Conservation (phyloP, 768 basidiomycete species). For the Kwoniella dendrophila region DNA sequence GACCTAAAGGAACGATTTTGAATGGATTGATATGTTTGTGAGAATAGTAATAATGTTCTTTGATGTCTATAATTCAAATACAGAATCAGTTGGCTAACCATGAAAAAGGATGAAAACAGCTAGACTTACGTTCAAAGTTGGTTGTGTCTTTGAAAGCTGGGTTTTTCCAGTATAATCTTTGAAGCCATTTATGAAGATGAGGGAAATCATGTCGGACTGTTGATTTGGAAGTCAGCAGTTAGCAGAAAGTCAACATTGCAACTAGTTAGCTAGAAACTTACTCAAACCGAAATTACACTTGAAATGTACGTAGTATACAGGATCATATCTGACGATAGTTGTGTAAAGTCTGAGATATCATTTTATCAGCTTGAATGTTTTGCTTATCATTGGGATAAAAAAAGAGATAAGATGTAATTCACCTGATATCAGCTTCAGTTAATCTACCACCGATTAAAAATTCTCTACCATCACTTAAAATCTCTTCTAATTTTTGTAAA, state of each 20-base stretch:
- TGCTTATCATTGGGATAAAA: neutral
- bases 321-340: slow-evolving; percentile 70
- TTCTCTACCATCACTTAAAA: slow-evolving; percentile 70
- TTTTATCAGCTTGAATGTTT: neutral
- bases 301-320: slow-evolving; percentile 86
- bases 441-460: slow-evolving; percentile 79
- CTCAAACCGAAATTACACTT: slow-evolving; percentile 80
- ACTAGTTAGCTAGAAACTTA: slow-evolving; percentile 28
- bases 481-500: slow-evolving; percentile 77
- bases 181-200: slow-evolving; percentile 75
- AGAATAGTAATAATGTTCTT: slow-evolving; percentile 55
- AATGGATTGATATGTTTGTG: slow-evolving; percentile 72
- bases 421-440: slow-evolving; percentile 63
- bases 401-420: slow-evolving; percentile 11
- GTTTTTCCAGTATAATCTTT: slow-evolving; percentile 87
- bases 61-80: slow-evolving; percentile 44
- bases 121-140: slow-evolving; percentile 75
- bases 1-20: slow-evolving; percentile 75
- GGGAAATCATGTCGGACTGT: slow-evolving; percentile 80
- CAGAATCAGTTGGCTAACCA: neutral
- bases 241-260: neutral
- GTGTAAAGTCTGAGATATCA: slow-evolving; percentile 72
- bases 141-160: slow-evolving; percentile 84
- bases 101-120: neutral
- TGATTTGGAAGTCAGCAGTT: neutral